Evolutionary conservation across 805 yeast species (phyloP).

Genomic region (Candida suzukii): DNA sequence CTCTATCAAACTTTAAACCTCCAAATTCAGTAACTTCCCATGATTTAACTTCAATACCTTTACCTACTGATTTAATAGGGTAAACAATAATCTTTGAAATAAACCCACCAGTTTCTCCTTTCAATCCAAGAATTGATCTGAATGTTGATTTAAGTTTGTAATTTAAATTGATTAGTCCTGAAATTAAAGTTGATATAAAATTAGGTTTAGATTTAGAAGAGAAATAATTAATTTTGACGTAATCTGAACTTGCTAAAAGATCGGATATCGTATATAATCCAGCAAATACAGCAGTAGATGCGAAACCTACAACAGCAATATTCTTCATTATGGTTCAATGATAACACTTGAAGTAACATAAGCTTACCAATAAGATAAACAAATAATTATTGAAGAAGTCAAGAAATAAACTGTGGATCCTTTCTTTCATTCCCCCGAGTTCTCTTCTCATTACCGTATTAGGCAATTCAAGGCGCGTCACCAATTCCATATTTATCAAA

Average conservation of each 20-base stretch:
- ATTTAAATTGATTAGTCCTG: not conserved
- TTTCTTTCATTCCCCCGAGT: too few species aligned
- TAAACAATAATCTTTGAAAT: constrained; percentile 19
- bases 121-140: not conserved
- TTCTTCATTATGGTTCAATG: too few species aligned
- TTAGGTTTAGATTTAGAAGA: not conserved
- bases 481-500: too few species aligned
- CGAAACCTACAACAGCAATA: not conserved
- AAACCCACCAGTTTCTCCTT: constrained; percentile 16
- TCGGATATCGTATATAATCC: not conserved
- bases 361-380: too few species aligned
- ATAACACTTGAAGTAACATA: too few species aligned
- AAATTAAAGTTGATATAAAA: not conserved
- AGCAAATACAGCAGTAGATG: not conserved
- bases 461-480: too few species aligned
- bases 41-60: constrained; percentile 16
- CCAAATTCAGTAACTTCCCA: constrained; percentile 21
- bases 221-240: not conserved
- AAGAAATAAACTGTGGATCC: too few species aligned
- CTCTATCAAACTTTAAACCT: constrained; percentile 21
- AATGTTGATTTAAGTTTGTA: not conserved
- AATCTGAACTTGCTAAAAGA: not conserved
- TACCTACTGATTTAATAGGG: constrained; percentile 23
- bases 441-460: too few species aligned
- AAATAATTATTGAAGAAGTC: too few species aligned